Base-by-base conservation (phyloP, 2,329 filamentous ascomycete species). In the Fusarium stilboides region DNA sequence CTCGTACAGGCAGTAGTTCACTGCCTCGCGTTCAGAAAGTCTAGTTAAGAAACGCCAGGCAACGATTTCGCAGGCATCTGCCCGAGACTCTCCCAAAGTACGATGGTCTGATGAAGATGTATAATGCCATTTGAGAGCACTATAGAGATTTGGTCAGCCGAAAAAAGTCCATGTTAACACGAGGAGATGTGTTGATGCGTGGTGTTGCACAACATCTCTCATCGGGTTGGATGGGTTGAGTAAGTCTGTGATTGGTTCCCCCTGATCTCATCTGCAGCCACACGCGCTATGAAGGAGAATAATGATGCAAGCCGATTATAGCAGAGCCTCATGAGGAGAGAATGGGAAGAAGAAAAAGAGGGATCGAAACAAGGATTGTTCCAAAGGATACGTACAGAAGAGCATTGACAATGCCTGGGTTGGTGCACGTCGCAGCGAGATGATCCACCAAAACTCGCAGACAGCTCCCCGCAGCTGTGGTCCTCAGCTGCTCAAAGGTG, bases 41-140 rank as follows among this genome's bases (percentile, higher is more conserved):
- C 88, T 88, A 17, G 88, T 89, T 36, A 94, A 82, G 71, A 94
- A 93, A 39, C 92, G 87, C 91, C 92, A 94, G 37, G 92, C 92
- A 15, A 94, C 91, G 65, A 94, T 92, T 80, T 95, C 92, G 75
- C 92, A 94, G 28, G 91, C 92, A 75, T 89, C 88, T 20, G 91
- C 91, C 55, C 92, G 86, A 15, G 91, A 87, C 59, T 91, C 87
- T 59, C 89, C 88, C 33, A 94, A 80, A 6, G 89, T 89, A 62
- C 88, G 87, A 60, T 91, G 83, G 65, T 92, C 90, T 34, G 85
- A 82, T 14, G 87, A 85, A 24, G 87, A 82, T 64, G 91, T 82
- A 73, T 89, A 95, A 75, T 94, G 91, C 84, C 91, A 93, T 75
- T 91, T 92, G 31, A 94, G 82, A 2, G 91, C 91, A 49, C 91